A percentile compares a stretch with the other conserved stretches of the same genome.
These are phyloP conservation scores for Tolypocladium paradoxum DNA, from an alignment of 2,329 filamentous ascomycete genomes.

Conservation along the genomic window DNA sequence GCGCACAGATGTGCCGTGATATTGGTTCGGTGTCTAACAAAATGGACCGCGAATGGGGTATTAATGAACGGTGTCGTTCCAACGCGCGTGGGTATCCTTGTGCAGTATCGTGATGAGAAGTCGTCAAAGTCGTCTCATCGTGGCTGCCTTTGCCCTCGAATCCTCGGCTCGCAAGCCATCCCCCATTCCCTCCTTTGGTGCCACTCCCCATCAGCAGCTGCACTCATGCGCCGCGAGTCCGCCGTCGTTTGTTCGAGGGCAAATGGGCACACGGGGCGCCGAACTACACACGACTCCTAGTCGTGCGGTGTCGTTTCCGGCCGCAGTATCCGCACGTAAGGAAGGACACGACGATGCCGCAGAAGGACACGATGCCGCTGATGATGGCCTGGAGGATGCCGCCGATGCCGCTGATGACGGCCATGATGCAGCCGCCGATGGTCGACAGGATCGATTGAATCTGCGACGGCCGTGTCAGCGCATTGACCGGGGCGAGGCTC, in stretches of 20 bases:
- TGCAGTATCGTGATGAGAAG: background rate
- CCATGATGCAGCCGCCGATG: conserved; percentile 57
- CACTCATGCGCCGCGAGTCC: too few species aligned
- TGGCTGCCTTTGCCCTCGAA: background rate
- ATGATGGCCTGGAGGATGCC: conserved; percentile 56
- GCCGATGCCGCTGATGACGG: conserved; percentile 57
- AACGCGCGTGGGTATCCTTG: background rate
- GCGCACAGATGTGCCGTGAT: background rate
- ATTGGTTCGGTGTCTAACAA: background rate
- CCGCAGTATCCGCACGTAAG: conserved; percentile 42
- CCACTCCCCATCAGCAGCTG: too few species aligned
- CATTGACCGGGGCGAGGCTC: background rate
- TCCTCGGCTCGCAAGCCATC: background rate
- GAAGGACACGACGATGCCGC: conserved; percentile 57
- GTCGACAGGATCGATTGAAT: conserved; percentile 48
- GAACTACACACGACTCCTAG: conserved; percentile 10
- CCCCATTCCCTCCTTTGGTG: too few species aligned
- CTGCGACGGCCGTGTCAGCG: conserved; percentile 25
- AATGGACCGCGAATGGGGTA: background rate
- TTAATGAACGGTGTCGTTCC: background rate
- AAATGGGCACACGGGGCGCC: too few species aligned
- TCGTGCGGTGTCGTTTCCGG: conserved; percentile 8
- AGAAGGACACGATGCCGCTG: conserved; percentile 52
- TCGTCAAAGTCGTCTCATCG: background rate
- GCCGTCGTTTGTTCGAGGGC: too few species aligned